phyloP scores from a whole-genome alignment of 1,284 basidiomycete species.

The Tetrapyrgos nigripes region DNA sequence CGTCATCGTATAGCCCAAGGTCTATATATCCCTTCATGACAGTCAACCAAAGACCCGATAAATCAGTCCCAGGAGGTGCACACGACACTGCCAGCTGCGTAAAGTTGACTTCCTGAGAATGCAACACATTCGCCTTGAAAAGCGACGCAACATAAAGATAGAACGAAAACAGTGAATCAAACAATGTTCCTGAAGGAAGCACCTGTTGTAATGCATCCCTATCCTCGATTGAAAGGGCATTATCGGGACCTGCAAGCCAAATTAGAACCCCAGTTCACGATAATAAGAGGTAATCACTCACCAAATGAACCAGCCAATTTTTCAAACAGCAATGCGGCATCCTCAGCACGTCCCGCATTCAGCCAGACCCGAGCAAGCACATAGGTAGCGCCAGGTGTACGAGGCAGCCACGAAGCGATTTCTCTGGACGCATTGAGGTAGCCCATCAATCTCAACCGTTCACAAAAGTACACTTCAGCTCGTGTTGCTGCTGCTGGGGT shows the following conservation, averaged over 20 bases:
- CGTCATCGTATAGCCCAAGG: constrained; percentile 81
- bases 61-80: constrained; percentile 58
- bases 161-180: constrained; percentile 73
- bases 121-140: constrained; percentile 66
- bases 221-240: constrained; percentile 63
- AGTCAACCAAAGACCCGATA: constrained; percentile 75
- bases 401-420: constrained; percentile 76
- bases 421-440: constrained; percentile 69
- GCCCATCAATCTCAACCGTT: constrained; percentile 69
- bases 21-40: constrained; percentile 82
- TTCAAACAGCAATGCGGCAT: constrained; percentile 75
- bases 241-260: constrained; percentile 55
- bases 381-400: constrained; percentile 78
- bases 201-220: constrained; percentile 65
- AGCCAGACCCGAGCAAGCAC: constrained; percentile 75
- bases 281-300: constrained; percentile 55
- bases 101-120: constrained; percentile 74
- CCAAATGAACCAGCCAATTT: constrained; percentile 82
- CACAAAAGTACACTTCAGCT: constrained; percentile 76
- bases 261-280: too few relatives aligned
- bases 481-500: constrained; percentile 69
- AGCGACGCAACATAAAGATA: constrained; percentile 80
- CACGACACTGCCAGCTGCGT: constrained; percentile 80
- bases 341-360: constrained; percentile 74
- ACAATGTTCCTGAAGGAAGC: constrained; percentile 62